phyloP scores from a whole-genome alignment of 2,329 filamentous ascomycete genomes.

The Colletotrichum orbiculare region DNA sequence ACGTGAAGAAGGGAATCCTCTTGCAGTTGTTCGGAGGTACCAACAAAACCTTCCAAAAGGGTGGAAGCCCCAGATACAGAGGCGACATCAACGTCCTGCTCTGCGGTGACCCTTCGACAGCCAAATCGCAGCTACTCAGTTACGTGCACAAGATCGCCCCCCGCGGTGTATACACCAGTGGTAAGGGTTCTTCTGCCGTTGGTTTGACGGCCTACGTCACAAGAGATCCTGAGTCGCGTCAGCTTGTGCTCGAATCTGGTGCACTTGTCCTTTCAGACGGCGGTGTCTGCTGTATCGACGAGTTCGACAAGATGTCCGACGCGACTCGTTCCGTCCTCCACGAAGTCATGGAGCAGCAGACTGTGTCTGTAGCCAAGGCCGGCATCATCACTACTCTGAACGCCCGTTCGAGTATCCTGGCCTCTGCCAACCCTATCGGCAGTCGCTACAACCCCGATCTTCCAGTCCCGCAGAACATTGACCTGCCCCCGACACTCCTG shows the following conservation, averaged over 20 bases:
- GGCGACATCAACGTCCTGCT: slow-evolving; percentile 98
- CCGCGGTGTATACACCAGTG: slow-evolving; percentile 83
- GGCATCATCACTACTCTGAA: slow-evolving; percentile 98
- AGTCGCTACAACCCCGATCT: slow-evolving; percentile 97
- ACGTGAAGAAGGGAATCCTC: slow-evolving; percentile 98
- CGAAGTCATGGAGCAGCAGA: slow-evolving; percentile 91
- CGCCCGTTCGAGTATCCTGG: slow-evolving; percentile 92
- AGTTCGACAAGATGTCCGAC: slow-evolving; percentile 90
- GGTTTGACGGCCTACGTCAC: slow-evolving; percentile 86
- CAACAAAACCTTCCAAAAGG: slow-evolving; percentile 98
- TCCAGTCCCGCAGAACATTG: slow-evolving; percentile 97
- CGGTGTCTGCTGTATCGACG: slow-evolving; percentile 86
- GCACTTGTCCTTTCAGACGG: slow-evolving; percentile 83
- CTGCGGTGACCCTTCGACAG: slow-evolving; percentile 95
- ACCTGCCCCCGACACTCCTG: slow-evolving; percentile 92
- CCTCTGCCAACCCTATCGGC: slow-evolving; percentile 97
- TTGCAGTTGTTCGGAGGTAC: slow-evolving; percentile 97
- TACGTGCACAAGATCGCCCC: slow-evolving; percentile 99
- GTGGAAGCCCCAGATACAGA: slow-evolving; percentile 93
- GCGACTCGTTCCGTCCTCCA: slow-evolving; percentile 82
- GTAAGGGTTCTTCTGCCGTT: slow-evolving; percentile 83
- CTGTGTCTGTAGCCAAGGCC: slow-evolving; percentile 86
- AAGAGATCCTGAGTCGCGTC: slow-evolving; percentile 81
- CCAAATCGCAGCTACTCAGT: slow-evolving; percentile 93
- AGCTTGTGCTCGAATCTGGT: slow-evolving; percentile 83